Conservation (phyloP, 768 basidiomycete species). For the Termitomyces titanicus region DNA sequence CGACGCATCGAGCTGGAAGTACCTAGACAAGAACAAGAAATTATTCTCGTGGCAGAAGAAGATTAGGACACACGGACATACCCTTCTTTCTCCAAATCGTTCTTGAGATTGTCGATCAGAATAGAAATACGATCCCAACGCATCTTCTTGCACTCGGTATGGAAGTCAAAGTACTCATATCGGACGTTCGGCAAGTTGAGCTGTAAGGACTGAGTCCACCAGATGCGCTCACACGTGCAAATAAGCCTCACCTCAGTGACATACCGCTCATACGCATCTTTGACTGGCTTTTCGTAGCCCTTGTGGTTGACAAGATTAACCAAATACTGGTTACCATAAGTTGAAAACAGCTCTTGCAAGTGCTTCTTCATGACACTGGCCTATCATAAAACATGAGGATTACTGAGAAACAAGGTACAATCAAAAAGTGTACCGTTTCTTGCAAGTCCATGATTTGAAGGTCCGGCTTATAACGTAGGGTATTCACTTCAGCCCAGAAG, state of each 20-base stretch:
- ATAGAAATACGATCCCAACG: constrained; percentile 90
- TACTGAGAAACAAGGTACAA: background rate
- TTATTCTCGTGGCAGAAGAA: background rate
- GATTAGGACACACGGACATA: constrained; percentile 25
- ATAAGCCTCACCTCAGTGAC: constrained; percentile 52
- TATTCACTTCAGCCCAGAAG: constrained; percentile 97
- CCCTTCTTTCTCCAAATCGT: constrained; percentile 70
- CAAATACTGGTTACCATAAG: constrained; percentile 76
- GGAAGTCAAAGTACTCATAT: constrained; percentile 98
- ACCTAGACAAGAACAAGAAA: constrained; percentile 38
- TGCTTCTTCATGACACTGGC: constrained; percentile 69
- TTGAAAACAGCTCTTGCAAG: constrained; percentile 63
- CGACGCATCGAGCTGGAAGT: constrained; percentile 66
- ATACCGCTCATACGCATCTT: constrained; percentile 89
- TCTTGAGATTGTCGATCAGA: constrained; percentile 71
- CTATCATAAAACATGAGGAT: constrained; percentile 33
- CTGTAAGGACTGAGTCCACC: constrained; percentile 31
- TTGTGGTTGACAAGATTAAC: constrained; percentile 94
- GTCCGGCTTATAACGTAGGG: constrained; percentile 93
- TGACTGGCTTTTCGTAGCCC: constrained; percentile 89
- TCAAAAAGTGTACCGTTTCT: constrained; percentile 60
- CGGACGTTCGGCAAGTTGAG: constrained; percentile 62
- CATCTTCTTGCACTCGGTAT: constrained; percentile 91
- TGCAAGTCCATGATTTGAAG: constrained; percentile 92
- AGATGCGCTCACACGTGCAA: constrained; percentile 1